Base-by-base conservation (phyloP, 139 green algal species). In the Chlamydomonas schloesseri region DNA sequence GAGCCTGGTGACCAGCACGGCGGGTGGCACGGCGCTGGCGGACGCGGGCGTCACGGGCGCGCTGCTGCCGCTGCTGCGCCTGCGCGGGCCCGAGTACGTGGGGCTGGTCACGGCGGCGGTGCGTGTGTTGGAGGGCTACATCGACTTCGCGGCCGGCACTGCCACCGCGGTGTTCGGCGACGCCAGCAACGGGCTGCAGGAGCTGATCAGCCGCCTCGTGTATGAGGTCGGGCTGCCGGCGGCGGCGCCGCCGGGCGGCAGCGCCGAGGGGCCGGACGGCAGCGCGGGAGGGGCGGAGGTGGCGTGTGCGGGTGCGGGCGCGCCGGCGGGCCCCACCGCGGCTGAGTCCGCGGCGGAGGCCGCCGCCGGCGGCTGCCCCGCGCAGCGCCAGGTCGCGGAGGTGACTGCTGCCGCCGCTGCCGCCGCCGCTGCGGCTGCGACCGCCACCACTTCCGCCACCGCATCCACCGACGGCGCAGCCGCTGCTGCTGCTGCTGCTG, bases 111-210 rank as follows among this genome's bases (percentile, higher is more conserved):
- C 91, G 10, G 88, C 86, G 21, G 91, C 90, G 0, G 92, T 98
- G 50, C 93, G 94, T 53, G 94, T 98, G 58, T 87, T 99, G 55
- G 97, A 99, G 90, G 86, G 91, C 24, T 98, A 96, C 89, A 96
- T 99, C 91, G 97, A 99, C 86, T 96, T 95, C 83, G 92, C 70
- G 76, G 90, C 93, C 34, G 73, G 90, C 13, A 34, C 47, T 6
- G 93, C 95, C 10, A 83, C 86, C 23, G 89, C 91, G 21, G 76
- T 95, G 28, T 98, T 99, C 89, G 82, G 95, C 17, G 97, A 99
- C n/a, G 42, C 42, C 42, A 86, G 98, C 28, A 91, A 93, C 50
- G 97, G 97, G 21, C 81, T 98, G 42, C 78, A 90, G 3, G 90
- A 92, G 68, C 94, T 98, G 86, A 94, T 98, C 20, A 33, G 84